These are phyloP conservation scores for Cytospora schulzeri DNA, from an alignment of 2,329 filamentous ascomycete species.

Conservation along the genomic window DNA sequence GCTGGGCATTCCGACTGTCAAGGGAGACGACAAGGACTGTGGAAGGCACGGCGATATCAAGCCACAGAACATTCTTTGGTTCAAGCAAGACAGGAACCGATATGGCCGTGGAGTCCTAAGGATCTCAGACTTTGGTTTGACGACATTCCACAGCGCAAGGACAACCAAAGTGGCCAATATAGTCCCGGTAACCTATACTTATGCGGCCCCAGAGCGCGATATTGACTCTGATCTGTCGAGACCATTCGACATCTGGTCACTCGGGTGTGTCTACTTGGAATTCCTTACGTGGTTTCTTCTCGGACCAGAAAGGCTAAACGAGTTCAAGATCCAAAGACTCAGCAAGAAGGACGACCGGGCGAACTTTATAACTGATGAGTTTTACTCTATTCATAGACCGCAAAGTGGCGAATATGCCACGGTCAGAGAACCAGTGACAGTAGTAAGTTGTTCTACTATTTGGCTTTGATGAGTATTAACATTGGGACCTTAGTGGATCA, in stretches of 20 bases:
- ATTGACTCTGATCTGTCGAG: background rate
- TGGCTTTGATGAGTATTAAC: background rate
- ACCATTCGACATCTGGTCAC: slow-evolving; percentile 31
- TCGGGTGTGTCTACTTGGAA: slow-evolving; percentile 31
- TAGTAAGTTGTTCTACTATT: background rate
- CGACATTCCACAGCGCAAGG: background rate
- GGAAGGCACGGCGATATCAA: background rate
- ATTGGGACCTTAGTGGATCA: background rate
- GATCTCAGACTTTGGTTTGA: background rate
- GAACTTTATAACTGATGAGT: background rate
- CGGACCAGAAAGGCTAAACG: background rate
- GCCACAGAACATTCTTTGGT: background rate
- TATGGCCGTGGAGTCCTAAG: background rate
- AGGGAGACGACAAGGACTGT: background rate
- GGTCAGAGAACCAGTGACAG: background rate
- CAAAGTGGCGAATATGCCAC: background rate
- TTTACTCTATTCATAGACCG: background rate
- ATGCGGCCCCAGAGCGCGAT: background rate
- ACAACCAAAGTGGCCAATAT: background rate
- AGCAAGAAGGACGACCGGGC: background rate
- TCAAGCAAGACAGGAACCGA: background rate
- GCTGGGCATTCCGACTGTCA: too few relatives aligned
- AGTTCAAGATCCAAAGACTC: background rate
- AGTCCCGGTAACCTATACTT: background rate
- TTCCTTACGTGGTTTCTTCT: slow-evolving; percentile 28